Evolutionary conservation across 2,329 filamentous ascomycete species (phyloP), one percentile per base, ranked within the genome.

Genomic region (Diaporthe caulivora): DNA sequence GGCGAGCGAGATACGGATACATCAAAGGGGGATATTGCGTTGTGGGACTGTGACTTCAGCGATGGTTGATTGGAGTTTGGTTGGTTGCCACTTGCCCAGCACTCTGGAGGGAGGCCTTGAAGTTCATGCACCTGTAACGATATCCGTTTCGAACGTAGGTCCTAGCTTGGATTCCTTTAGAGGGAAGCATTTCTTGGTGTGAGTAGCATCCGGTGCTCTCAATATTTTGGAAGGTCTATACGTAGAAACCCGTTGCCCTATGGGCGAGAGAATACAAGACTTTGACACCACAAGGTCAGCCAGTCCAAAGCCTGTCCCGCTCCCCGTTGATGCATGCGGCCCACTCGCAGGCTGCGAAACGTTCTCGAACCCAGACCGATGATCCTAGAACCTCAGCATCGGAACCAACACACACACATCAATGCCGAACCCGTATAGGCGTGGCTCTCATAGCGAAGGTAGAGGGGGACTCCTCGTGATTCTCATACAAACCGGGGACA

Each of bases 31-130:
- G 51, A 47, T 57, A 73, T 57, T 37, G 37, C 55, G 51, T 51
- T 40, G 21, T 29, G 40, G 26, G 34, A 58, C 31, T 62, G 47
- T 40, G 42, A 51, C 42, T 53, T 51, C 65, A 69, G 49, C 34
- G 44, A 44, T 21, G 55, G 34, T 54, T 29, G 26, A 42, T 53
- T 42, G 55, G 69, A 71, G 55, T 62, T 71, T 54, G 69, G 55
- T 42, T 60, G 55, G 34, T 29, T 53, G 55, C 34, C 55, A 42
- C 34, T 60, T 54, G 53, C 49, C 69, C 9, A 18, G 44, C 15
- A 34, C 44, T 64, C 34, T 31, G 53, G 40, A 24, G 47, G 40
- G 62, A 53, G 47, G 69, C 69, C 29, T 44, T 31, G 44, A n/a
- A 29, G 24, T 37, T 42, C 51, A 64, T n/a, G 47, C 34, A 42